Base-by-base conservation (phyloP, 2,329 filamentous ascomycete genomes). In the Leptographium radiaticola region DNA sequence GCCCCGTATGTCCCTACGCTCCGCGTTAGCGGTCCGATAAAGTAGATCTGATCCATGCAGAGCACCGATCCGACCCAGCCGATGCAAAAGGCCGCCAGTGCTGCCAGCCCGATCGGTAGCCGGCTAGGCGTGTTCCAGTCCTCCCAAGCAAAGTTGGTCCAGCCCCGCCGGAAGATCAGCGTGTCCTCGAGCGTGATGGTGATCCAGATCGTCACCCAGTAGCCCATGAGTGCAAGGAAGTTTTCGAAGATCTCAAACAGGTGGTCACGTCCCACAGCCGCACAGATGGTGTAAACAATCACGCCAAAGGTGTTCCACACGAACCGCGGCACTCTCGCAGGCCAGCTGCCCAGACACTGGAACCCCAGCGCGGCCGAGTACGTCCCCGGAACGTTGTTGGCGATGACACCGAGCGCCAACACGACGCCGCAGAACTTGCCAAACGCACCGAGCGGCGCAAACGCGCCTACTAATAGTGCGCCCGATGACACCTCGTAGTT, bases 41-140 rank as follows among this genome's bases (percentile, higher is more conserved):
- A 87, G 76, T 81, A 87, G 4, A 78, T 76, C 68, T 87, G 82
- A 25, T 79, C 78, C 83, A 86, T 86, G 56, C 75, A 82, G 47
- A 86, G 63, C 33, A 87, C 75, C 0, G 80, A 76, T 10, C 82
- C 81, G 4, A 72, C 73, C 81, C 82, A 86, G 4, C 83, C 81
- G 15, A 86, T 62, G 42, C 82, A 64, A 59, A 86, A 86, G 0
- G 82, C 75, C 2, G 71, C 60, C 9, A 83, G 66, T 0, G 81
- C 82, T 0, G 83, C 81, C 56, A 81, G 67, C 0, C 83, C 83
- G 15, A 84, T 54, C 0, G 83, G 83, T 6, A 86, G 68, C 61
- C 78, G 78, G 4, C 68, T 68, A 49, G 71, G 71, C 55, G 79
- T 74, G 57, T 83, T 72, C 81, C 83, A 86, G 4, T 70, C 68